Evolutionary conservation across 139 green algal genomes (phyloP).

Genomic region (Chlorella sorokiniana): DNA sequence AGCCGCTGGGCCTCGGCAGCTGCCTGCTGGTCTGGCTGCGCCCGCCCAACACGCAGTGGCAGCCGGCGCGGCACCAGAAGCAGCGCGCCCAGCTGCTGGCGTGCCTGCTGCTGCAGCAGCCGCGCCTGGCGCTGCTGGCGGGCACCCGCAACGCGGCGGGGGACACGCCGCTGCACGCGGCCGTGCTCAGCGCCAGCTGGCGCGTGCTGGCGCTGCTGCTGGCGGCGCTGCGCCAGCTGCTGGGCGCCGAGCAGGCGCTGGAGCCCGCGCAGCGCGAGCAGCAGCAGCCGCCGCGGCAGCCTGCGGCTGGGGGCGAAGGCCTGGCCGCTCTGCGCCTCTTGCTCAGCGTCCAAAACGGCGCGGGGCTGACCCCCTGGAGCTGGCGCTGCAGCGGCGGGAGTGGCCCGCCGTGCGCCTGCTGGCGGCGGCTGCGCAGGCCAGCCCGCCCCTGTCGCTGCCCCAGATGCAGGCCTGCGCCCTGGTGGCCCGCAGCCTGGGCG

Average conservation of each 20-base stretch:
- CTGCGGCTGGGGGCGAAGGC: neutral
- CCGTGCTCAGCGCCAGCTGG: slow-evolving; percentile 8
- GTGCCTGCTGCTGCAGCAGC: slow-evolving; percentile 2
- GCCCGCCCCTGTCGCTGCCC: neutral
- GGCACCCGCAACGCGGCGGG: slow-evolving; percentile 5
- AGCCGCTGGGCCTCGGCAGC: slow-evolving; percentile 13
- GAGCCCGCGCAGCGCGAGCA: neutral
- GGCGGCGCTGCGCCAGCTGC: slow-evolving; percentile 9
- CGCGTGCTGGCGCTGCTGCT: slow-evolving; percentile 8
- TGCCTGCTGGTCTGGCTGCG: slow-evolving; percentile 27
- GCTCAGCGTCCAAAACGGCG: slow-evolving; percentile 15
- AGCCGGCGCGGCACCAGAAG: neutral
- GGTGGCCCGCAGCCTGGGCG: neutral
- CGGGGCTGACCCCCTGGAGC: slow-evolving; percentile 1
- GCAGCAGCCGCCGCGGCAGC: neutral
- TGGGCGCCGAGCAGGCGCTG: too few relatives aligned
- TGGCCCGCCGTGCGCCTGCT: slow-evolving; percentile 22
- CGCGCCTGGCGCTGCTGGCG: slow-evolving; percentile 3
- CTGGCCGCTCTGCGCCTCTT: neutral
- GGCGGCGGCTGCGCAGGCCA: neutral
- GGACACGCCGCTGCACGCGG: slow-evolving; percentile 8
- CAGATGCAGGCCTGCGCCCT: slow-evolving; percentile 6
- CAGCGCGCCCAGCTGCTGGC: slow-evolving; percentile 14
- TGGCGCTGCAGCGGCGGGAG: slow-evolving; percentile 23
- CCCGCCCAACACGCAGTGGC: neutral